Base-by-base conservation (phyloP, 139 green algal species). In the Chlorella sp. region DNA sequence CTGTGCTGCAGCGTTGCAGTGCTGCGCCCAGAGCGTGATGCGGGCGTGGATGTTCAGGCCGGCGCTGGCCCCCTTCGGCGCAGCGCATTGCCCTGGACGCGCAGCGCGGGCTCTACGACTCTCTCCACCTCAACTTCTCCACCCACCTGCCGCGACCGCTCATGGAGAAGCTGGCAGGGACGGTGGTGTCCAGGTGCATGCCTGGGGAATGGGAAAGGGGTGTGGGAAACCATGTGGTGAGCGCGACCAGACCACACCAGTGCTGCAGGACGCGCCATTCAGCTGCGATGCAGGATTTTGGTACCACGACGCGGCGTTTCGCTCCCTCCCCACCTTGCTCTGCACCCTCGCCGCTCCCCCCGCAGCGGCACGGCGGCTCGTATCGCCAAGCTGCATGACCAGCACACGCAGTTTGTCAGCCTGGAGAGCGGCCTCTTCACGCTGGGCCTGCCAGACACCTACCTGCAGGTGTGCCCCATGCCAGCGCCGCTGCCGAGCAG, bases 121-220 rank as follows among this genome's bases (percentile, higher is more conserved):
- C 80, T 8, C 87, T 97, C 69, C 85, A 99, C 84, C 73, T 99
- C 41, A 98, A 98, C 84, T 98, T 98, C 64, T 88, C 86, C 11
- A 84, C 91, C 8, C 76, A 87, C 33, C 73, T 97, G 25, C 79
- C 91, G 5, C 82, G 75, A 25, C 83, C 83, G 19, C 79, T 96
- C 9, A 71, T 99, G 53, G 93, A 99, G 79, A 77, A 86, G 62
- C 77, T 98, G 23, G 93, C 93, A 2, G 46, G 41, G n/a, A n/a
- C n/a, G n/a, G n/a, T n/a, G n/a, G n/a, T n/a, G n/a, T n/a, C n/a
- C n/a, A n/a, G n/a, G n/a, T n/a, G n/a, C n/a, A n/a, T n/a, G n/a
- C n/a, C n/a, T n/a, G n/a, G n/a, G n/a, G n/a, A n/a, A n/a, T n/a
- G n/a, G n/a, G n/a, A n/a, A n/a, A n/a, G n/a, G n/a, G n/a, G n/a